Base-by-base conservation (phyloP, 1,284 basidiomycete species). In the Puccinia triticina region DNA sequence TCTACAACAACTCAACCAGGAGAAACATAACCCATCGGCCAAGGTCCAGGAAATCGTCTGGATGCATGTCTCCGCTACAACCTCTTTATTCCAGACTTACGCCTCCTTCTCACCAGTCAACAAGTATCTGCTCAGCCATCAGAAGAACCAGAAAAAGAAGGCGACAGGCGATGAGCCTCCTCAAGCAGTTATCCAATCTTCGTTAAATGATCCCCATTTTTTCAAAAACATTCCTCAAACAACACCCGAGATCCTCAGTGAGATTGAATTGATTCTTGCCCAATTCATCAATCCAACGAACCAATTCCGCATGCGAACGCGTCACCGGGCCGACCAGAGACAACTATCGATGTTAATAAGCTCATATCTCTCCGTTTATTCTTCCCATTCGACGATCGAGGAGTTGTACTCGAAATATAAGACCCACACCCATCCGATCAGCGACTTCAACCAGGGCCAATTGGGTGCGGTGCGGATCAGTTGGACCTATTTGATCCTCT, bases 351-450 rank as follows among this genome's bases (percentile, higher is more conserved):
- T 82, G 50, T 50, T 82, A 34, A 40, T 82, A 21, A 67, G 61
- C 21, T 82, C 81, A 43, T 82, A 82, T 43, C 74, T 82, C 21
- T 82, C 81, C 12, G 81, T 77, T 14, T 77, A 82, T 48, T 73
- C 81, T 40, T 73, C 81, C 29, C 81, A 82, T 57, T 57, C 71
- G 32, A 75, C 72, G n/a, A 82, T 82, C 53, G 81, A 74, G 1
- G 34, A 69, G 10, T 26, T 82, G 21, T 77, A 71, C 43, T 18
- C 43, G 11, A 67, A 57, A 32, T 82, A 82, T n/a, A 50, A 18
- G 5, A 50, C 29, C 64, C 55, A 66, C 18, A 82, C 81, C n/a
- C 74, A 48, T 37, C 74, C 81, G 26, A 73, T 82, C 43, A 48
- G 32, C 8, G 29, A 73, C 14, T 40, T 34, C 7, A 55, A 73